These are phyloP conservation scores for Ceratocystis harringtonii DNA, from an alignment of 2,329 filamentous ascomycete species.

Conservation along the genomic window DNA sequence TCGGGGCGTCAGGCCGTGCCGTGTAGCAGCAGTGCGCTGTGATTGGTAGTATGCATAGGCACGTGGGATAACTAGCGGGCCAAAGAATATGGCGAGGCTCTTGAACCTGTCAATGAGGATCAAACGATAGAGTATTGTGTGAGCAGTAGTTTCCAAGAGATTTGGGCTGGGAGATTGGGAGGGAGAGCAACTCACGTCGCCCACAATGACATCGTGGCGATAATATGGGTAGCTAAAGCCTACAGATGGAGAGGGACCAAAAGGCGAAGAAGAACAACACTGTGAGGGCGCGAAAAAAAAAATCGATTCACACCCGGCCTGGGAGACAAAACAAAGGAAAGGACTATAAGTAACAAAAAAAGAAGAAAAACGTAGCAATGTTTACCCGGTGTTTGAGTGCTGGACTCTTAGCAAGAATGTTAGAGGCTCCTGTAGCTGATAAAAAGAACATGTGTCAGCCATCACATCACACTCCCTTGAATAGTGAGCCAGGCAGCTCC, in stretches of 20 bases:
- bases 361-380: neutral
- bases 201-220: slow-evolving; percentile 15
- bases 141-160: neutral
- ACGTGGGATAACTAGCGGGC: slow-evolving; percentile 55
- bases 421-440: neutral
- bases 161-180: neutral
- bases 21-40: slow-evolving; percentile 28
- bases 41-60: slow-evolving; percentile 49
- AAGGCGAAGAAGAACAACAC: neutral
- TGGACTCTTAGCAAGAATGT: neutral
- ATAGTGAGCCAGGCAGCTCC: neutral
- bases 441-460: slow-evolving; percentile 6
- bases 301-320: neutral
- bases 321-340: neutral
- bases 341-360: neutral
- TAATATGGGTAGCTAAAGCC: neutral
- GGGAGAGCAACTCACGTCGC: slow-evolving; percentile 13
- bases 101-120: slow-evolving; percentile 30
- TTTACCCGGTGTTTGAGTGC: neutral
- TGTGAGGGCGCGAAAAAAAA: neutral
- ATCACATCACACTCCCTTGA: neutral
- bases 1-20: slow-evolving; percentile 32
- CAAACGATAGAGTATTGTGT: neutral
- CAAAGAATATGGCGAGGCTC: slow-evolving; percentile 47
- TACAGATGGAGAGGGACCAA: neutral